Evolutionary conservation across 202 grass and related monocot genomes (phyloP).

Genomic region (Elaeis oleifera): DNA sequence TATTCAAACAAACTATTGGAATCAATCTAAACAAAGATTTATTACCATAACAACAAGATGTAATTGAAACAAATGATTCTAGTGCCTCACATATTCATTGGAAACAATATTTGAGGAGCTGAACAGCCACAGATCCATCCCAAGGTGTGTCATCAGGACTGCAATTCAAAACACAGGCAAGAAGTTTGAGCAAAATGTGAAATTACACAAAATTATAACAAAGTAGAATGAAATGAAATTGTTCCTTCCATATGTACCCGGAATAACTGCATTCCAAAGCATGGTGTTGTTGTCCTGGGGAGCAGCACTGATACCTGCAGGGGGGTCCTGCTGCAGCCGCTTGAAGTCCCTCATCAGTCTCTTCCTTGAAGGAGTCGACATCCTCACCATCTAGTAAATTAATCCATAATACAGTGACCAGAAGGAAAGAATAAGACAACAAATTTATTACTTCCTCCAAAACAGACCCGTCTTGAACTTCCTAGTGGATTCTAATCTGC

Average conservation of each 20-base stretch:
- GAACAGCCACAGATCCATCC: conserved; percentile 50
- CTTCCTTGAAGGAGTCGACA: conserved; percentile 88
- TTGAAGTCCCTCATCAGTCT: conserved; percentile 90
- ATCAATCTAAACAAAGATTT: too few relatives aligned
- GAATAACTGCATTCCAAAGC: conserved; percentile 88
- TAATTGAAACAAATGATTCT: too few relatives aligned
- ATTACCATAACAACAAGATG: too few relatives aligned
- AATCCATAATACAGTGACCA: too few relatives aligned
- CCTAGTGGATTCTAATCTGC: too few relatives aligned
- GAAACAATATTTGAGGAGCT: neutral
- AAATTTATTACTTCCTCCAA: too few relatives aligned
- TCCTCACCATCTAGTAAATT: conserved; percentile 3
- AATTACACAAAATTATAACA: neutral
- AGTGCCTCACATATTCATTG: neutral
- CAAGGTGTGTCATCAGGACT: conserved; percentile 80
- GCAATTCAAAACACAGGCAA: conserved; percentile 21
- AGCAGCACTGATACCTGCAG: conserved; percentile 69
- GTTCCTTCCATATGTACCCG: conserved; percentile 22
- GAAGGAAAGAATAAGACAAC: too few relatives aligned
- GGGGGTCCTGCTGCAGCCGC: conserved; percentile 78
- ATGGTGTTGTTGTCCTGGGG: conserved; percentile 81
- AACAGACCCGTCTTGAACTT: too few relatives aligned
- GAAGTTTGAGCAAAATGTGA: conserved; percentile 14
- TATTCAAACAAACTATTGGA: too few relatives aligned
- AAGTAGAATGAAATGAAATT: neutral